phyloP scores from a whole-genome alignment of 768 basidiomycete genomes.

The Pleurotus platypus region DNA sequence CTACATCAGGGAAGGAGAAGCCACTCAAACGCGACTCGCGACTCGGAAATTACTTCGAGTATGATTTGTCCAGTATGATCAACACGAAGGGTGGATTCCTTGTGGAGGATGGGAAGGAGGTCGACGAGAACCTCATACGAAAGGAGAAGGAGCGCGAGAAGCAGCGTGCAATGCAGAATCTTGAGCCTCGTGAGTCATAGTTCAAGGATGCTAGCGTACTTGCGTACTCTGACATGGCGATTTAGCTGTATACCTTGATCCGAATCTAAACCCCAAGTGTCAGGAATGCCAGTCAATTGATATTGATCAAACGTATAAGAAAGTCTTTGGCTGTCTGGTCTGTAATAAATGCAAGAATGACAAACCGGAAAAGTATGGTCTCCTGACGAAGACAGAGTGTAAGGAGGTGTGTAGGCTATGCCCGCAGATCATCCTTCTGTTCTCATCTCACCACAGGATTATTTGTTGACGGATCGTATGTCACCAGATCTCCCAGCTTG shows the following conservation, averaged over 20 bases:
- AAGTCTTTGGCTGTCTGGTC: slow-evolving; percentile 80
- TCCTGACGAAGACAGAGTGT: slow-evolving; percentile 98
- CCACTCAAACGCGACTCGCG: slow-evolving; percentile 71
- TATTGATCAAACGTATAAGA: slow-evolving; percentile 79
- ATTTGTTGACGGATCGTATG: slow-evolving; percentile 89
- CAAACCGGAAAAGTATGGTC: slow-evolving; percentile 87
- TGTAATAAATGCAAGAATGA: slow-evolving; percentile 91
- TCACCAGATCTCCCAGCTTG: slow-evolving; percentile 9
- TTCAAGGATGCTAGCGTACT: too few species aligned
- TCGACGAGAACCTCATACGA: slow-evolving; percentile 68
- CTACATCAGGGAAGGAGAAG: slow-evolving; percentile 51
- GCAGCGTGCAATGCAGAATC: slow-evolving; percentile 68
- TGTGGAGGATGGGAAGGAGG: slow-evolving; percentile 82
- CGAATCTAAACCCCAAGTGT: slow-evolving; percentile 77
- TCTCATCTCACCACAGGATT: slow-evolving; percentile 56
- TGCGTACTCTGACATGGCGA: not conserved
- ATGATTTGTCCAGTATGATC: slow-evolving; percentile 95
- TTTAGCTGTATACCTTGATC: slow-evolving; percentile 77
- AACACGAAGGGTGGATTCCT: slow-evolving; percentile 97
- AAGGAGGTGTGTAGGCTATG: slow-evolving; percentile 66
- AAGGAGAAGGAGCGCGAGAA: slow-evolving; percentile 83
- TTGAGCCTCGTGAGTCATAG: slow-evolving; percentile 62
- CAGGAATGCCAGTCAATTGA: slow-evolving; percentile 83
- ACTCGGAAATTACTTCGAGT: slow-evolving; percentile 92
- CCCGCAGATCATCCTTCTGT: not conserved